A percentile compares a stretch with the other conserved stretches of the same genome.
phyloP scores from a whole-genome alignment of 495 filamentous ascomycete species.

The Trichoderma erinaceum region DNA sequence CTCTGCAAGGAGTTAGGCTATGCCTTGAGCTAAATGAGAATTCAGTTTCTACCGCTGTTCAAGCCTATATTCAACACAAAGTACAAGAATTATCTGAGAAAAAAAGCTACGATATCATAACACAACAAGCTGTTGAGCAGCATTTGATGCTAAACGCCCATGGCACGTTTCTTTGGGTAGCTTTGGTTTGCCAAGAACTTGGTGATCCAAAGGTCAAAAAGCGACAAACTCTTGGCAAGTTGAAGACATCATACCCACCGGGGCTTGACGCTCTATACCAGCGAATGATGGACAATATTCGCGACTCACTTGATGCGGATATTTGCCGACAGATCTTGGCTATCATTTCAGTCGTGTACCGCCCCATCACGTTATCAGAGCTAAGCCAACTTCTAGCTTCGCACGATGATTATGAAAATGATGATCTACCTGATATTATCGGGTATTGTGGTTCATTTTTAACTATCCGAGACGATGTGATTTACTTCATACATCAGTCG shows the following conservation, averaged over 20 bases:
- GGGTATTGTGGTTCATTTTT: constrained; percentile 31
- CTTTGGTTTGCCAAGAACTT: constrained; percentile 26
- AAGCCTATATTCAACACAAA: not conserved
- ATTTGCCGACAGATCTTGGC: constrained; percentile 21
- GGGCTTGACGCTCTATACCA: constrained; percentile 20
- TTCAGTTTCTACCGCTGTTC: not conserved
- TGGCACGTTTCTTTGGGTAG: constrained; percentile 30
- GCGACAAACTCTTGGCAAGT: not conserved
- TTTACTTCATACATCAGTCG: constrained; percentile 41
- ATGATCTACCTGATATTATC: constrained; percentile 18
- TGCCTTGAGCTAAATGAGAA: not conserved
- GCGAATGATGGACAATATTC: constrained; percentile 20
- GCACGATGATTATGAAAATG: constrained; percentile 3
- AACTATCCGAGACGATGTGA: constrained; percentile 23
- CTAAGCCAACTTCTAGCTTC: constrained; percentile 16
- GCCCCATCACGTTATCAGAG: constrained; percentile 19
- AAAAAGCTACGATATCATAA: not conserved
- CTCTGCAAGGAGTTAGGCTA: not conserved
- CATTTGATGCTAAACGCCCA: constrained; percentile 21
- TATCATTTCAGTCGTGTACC: constrained; percentile 16
- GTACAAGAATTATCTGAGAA: not conserved
- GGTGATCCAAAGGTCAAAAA: not conserved
- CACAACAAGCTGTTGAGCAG: constrained; percentile 16
- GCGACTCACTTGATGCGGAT: not conserved
- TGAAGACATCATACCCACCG: constrained; percentile 15